phyloP scores from a whole-genome alignment of 192 early-diverging fungal genomes.

The Geranomyces michiganensis region DNA sequence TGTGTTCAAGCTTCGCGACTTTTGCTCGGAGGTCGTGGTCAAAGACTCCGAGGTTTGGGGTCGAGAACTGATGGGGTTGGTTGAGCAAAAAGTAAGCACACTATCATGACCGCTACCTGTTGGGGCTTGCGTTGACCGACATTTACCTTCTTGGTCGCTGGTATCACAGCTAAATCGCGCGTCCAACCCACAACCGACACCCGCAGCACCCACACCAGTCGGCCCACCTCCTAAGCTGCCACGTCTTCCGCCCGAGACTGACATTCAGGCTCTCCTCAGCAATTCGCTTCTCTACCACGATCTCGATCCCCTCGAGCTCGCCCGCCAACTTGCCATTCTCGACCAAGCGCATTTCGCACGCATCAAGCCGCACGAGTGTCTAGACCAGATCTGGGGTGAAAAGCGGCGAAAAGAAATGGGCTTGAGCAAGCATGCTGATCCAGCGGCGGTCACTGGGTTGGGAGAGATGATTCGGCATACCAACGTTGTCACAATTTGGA shows the following conservation, averaged over 20 bases:
- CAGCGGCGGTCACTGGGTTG: constrained; percentile 13
- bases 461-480: constrained; percentile 57
- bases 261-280: constrained; percentile 35
- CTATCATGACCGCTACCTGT: too few species aligned
- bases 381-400: constrained; percentile 61
- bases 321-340: constrained; percentile 54
- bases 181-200: constrained; percentile 1
- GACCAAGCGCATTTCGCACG: constrained; percentile 50
- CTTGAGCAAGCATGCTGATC: neutral
- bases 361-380: constrained; percentile 54
- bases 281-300: constrained; percentile 41
- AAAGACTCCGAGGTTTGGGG: constrained; percentile 48
- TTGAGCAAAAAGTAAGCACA: constrained; percentile 32
- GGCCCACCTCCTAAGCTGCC: constrained; percentile 21
- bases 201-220: neutral
- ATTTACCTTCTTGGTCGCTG: too few species aligned
- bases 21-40: constrained; percentile 42
- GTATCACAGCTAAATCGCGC: constrained; percentile 1
- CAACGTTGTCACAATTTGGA: constrained; percentile 54
- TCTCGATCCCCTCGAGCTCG: constrained; percentile 58
- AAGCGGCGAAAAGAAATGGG: constrained; percentile 46
- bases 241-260: constrained; percentile 21
- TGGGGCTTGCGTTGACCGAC: too few species aligned
- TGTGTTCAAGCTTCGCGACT: constrained; percentile 50
- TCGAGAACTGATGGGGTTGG: constrained; percentile 34